Evolutionary conservation across 139 green algal species (phyloP).

Genomic region (Chlamydomonas schloesseri): DNA sequence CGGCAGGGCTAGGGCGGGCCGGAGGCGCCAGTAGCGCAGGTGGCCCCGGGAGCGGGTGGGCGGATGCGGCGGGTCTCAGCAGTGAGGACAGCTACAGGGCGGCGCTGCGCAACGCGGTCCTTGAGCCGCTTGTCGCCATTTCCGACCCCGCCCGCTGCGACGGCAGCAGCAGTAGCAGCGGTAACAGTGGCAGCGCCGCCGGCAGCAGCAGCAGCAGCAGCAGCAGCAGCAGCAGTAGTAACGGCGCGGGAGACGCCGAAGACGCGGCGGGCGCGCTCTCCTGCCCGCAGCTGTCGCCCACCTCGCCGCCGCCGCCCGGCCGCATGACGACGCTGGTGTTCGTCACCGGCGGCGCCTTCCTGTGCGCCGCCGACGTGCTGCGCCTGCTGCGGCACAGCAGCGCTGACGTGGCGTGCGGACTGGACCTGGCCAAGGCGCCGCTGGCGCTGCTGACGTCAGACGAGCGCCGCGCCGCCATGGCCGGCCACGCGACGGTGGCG

Average conservation of each 20-base stretch:
- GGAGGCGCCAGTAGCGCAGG: background rate
- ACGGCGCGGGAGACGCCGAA: background rate
- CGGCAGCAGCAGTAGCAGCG: conserved; percentile 24
- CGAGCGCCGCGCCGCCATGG: background rate
- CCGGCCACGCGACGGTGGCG: background rate
- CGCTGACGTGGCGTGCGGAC: conserved; percentile 46
- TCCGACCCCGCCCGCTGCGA: background rate
- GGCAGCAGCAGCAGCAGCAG: conserved; percentile 28
- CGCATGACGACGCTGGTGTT: conserved; percentile 61
- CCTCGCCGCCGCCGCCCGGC: no score
- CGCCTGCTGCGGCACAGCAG: conserved; percentile 46
- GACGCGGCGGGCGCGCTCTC: no score
- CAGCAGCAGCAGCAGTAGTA: conserved; percentile 1
- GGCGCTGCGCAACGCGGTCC: conserved; percentile 52
- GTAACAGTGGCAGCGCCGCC: background rate
- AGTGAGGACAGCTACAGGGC: conserved; percentile 51
- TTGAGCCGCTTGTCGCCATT: conserved; percentile 40
- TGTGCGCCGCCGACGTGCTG: conserved; percentile 61
- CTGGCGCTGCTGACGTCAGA: background rate
- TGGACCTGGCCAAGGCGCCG: conserved; percentile 8
- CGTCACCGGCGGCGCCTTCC: conserved; percentile 38
- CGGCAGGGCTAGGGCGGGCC: background rate
- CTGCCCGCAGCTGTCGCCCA: no score
- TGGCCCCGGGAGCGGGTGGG: background rate
- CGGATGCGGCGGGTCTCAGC: no score